Conservation (phyloP, 768 basidiomycete genomes). For the Nidularia pulvinata region DNA sequence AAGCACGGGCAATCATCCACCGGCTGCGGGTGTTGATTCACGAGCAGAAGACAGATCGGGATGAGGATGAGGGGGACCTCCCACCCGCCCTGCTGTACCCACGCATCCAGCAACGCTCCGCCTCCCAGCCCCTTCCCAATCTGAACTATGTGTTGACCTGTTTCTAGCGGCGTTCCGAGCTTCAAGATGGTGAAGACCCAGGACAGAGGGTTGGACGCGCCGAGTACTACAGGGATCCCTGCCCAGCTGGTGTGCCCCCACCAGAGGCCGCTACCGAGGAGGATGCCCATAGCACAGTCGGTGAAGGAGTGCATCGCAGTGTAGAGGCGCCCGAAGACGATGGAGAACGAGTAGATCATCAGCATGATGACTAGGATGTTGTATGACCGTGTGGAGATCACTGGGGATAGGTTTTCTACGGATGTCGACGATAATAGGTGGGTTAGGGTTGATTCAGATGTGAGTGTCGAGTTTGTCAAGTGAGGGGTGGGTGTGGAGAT, state of each 20-base stretch:
- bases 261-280: constrained; percentile 74
- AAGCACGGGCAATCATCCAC: constrained; percentile 98
- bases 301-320: constrained; percentile 89
- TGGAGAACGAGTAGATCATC: constrained; percentile 60
- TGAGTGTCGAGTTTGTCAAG: constrained; percentile 1
- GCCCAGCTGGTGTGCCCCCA: constrained; percentile 47
- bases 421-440: too few species aligned
- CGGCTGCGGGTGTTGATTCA: constrained; percentile 93
- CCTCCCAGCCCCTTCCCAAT: constrained; percentile 36
- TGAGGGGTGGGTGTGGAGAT: constrained; percentile 5
- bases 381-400: constrained; percentile 48
- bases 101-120: constrained; percentile 29
- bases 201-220: constrained; percentile 24
- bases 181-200: constrained; percentile 17
- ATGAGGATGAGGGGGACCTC: constrained; percentile 63
- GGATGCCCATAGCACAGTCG: constrained; percentile 63
- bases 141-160: constrained; percentile 20
- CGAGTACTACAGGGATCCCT: constrained; percentile 30
- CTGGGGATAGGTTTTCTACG: constrained; percentile 15
- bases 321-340: constrained; percentile 82
- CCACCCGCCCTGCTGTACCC: constrained; percentile 35
- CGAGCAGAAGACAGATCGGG: constrained; percentile 64
- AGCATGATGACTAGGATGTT: constrained; percentile 40
- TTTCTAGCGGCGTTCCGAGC: constrained; percentile 11
- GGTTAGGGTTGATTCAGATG: too few species aligned